phyloP scores from a whole-genome alignment of 108 stramenopile species.

The Nitzschia inconspicua region DNA sequence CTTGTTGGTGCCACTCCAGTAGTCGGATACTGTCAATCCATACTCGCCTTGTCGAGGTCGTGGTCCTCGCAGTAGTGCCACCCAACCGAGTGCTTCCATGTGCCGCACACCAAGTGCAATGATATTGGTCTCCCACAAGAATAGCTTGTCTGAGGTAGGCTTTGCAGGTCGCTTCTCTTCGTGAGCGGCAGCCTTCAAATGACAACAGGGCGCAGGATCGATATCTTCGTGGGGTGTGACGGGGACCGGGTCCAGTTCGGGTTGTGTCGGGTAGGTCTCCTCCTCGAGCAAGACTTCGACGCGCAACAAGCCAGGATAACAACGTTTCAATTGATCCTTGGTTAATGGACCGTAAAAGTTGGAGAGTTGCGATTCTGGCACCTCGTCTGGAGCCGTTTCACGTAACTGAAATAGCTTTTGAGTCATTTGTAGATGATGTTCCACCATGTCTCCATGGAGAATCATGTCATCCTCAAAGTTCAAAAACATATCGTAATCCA shows the following conservation, averaged over 20 bases:
- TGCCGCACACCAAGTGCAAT: slow-evolving; percentile 66
- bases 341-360: slow-evolving; percentile 42
- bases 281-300: slow-evolving; percentile 66
- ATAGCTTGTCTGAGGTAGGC: slow-evolving; percentile 51
- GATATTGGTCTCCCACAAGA: slow-evolving; percentile 77
- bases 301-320: slow-evolving; percentile 71
- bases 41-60: neutral
- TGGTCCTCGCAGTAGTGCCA: slow-evolving; percentile 47
- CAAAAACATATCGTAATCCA: slow-evolving; percentile 73
- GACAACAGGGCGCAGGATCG: slow-evolving; percentile 55
- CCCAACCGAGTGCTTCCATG: slow-evolving; percentile 54
- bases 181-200: slow-evolving; percentile 26
- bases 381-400: slow-evolving; percentile 50
- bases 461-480: slow-evolving; percentile 88
- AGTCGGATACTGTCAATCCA: slow-evolving; percentile 34
- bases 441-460: slow-evolving; percentile 60
- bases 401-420: slow-evolving; percentile 46
- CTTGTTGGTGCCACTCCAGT: slow-evolving; percentile 54
- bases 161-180: slow-evolving; percentile 29
- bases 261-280: slow-evolving; percentile 30
- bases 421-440: slow-evolving; percentile 62
- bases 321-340: slow-evolving; percentile 49
- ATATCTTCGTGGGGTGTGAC: slow-evolving; percentile 20
- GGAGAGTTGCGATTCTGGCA: slow-evolving; percentile 14
- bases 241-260: slow-evolving; percentile 50